Conservation (phyloP, 495 filamentous ascomycete species). For the Letharia lupina region DNA sequence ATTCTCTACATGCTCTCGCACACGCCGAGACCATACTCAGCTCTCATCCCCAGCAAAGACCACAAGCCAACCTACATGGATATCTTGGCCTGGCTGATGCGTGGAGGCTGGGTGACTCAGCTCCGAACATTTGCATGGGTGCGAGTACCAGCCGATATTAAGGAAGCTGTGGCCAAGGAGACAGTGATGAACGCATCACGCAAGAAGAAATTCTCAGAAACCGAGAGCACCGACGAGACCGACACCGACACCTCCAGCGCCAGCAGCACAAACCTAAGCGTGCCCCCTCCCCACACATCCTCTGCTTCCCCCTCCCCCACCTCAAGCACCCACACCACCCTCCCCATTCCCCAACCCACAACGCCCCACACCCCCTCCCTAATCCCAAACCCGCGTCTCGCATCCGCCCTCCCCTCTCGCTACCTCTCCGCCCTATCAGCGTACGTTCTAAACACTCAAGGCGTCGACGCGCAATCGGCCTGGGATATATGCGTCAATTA, state of each 20-base stretch:
- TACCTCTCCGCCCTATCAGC: conserved; percentile 65
- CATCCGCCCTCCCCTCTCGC: conserved; percentile 54
- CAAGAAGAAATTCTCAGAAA: background rate
- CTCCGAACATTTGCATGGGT: conserved; percentile 84
- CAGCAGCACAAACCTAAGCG: conserved; percentile 8
- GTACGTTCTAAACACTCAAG: conserved; percentile 40
- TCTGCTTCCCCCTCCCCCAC: conserved; percentile 25
- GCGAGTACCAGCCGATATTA: conserved; percentile 43
- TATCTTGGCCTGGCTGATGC: conserved; percentile 86
- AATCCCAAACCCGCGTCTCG: conserved; percentile 47
- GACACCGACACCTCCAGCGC: conserved; percentile 5
- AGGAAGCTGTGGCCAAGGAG: conserved; percentile 35
- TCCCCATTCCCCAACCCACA: conserved; percentile 31
- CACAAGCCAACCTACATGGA: conserved; percentile 80
- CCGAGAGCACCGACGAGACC: background rate
- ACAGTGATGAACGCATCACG: background rate
- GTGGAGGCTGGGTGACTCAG: conserved; percentile 86
- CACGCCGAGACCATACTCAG: conserved; percentile 68
- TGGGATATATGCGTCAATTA: conserved; percentile 55
- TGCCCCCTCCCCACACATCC: conserved; percentile 5
- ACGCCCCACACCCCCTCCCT: conserved; percentile 31
- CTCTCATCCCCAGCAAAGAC: conserved; percentile 77
- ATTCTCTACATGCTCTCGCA: conserved; percentile 72
- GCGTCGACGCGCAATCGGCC: conserved; percentile 24
- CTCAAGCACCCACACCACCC: conserved; percentile 33